Percentiles rank a stretch among this genome's conserved stretches.
phyloP scores from a whole-genome alignment of 441 rosid genomes.

The Populus hybrid region DNA sequence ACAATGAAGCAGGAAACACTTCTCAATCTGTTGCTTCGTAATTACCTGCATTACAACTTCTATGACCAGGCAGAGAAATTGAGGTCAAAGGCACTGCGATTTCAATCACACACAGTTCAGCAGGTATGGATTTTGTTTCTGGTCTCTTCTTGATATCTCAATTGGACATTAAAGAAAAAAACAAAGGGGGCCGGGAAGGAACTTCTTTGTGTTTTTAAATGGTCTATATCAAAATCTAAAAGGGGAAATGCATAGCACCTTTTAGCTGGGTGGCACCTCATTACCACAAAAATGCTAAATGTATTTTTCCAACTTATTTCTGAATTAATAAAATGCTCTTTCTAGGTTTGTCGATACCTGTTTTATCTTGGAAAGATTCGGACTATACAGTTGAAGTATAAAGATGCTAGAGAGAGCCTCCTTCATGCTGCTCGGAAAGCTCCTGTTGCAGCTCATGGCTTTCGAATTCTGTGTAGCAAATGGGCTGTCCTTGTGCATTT shows the following conservation, averaged over 20 bases:
- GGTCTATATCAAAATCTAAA: not conserved
- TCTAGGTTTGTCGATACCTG: constrained; percentile 72
- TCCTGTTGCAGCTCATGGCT: constrained; percentile 66
- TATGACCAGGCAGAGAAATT: constrained; percentile 83
- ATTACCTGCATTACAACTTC: constrained; percentile 69
- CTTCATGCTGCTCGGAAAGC: constrained; percentile 78
- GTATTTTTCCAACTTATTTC: constrained; percentile 6
- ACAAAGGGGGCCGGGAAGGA: not conserved
- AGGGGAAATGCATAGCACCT: not conserved
- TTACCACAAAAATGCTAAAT: not conserved
- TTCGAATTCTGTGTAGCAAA: constrained; percentile 68
- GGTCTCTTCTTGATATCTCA: not conserved
- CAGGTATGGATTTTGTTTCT: constrained; percentile 35
- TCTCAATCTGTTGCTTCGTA: constrained; percentile 30
- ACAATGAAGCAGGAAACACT: constrained; percentile 47
- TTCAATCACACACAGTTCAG: constrained; percentile 67
- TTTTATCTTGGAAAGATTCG: constrained; percentile 72
- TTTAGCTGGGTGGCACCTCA: not conserved
- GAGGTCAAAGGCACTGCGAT: constrained; percentile 66
- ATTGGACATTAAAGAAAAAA: not conserved
- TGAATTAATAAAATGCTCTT: not conserved
- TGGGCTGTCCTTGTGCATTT: constrained; percentile 68
- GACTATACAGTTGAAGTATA: constrained; percentile 72
- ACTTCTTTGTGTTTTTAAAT: not conserved
- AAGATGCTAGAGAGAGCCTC: constrained; percentile 74